Conservation (phyloP, 352 stramenopile species). For the Phytopythium chamaehyphon region DNA sequence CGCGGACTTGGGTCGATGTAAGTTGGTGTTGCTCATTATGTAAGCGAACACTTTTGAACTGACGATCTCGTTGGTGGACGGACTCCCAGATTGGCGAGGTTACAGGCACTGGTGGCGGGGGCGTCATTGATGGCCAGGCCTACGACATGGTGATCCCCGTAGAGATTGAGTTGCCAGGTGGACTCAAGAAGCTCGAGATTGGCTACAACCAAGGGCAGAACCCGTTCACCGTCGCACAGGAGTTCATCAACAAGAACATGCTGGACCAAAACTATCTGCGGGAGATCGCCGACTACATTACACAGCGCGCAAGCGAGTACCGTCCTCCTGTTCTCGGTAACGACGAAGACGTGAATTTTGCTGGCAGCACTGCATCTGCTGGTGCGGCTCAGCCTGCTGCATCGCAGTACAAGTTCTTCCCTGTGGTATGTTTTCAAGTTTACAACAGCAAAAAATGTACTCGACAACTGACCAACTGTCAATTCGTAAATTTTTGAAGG, state of each 20-base stretch:
- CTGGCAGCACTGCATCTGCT: slow-evolving; percentile 3
- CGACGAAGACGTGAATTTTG: slow-evolving; percentile 20
- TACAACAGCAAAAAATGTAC: too few species aligned
- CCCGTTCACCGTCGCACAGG: slow-evolving; percentile 93
- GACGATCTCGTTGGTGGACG: neutral
- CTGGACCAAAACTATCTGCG: slow-evolving; percentile 92
- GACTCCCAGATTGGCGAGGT: slow-evolving; percentile 70
- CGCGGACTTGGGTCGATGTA: slow-evolving; percentile 94
- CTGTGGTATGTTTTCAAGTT: too few species aligned
- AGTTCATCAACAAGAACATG: slow-evolving; percentile 96
- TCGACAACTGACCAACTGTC: slow-evolving; percentile 30
- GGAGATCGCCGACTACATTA: slow-evolving; percentile 96
- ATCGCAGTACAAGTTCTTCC: slow-evolving; percentile 61
- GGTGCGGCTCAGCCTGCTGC: slow-evolving; percentile 5
- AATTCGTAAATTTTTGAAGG: slow-evolving; percentile 30
- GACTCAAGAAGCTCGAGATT: slow-evolving; percentile 93
- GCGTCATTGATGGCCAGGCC: slow-evolving; percentile 88
- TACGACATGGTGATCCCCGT: slow-evolving; percentile 97
- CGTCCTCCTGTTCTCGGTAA: slow-evolving; percentile 61
- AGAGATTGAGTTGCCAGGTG: slow-evolving; percentile 93
- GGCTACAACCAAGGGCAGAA: slow-evolving; percentile 98
- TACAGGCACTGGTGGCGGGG: slow-evolving; percentile 80
- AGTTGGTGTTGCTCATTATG: slow-evolving; percentile 9
- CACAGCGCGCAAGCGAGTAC: slow-evolving; percentile 84
- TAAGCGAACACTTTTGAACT: neutral